These are phyloP conservation scores for Claviceps spartinae DNA, from an alignment of 2,329 filamentous ascomycete species.

Conservation along the genomic window DNA sequence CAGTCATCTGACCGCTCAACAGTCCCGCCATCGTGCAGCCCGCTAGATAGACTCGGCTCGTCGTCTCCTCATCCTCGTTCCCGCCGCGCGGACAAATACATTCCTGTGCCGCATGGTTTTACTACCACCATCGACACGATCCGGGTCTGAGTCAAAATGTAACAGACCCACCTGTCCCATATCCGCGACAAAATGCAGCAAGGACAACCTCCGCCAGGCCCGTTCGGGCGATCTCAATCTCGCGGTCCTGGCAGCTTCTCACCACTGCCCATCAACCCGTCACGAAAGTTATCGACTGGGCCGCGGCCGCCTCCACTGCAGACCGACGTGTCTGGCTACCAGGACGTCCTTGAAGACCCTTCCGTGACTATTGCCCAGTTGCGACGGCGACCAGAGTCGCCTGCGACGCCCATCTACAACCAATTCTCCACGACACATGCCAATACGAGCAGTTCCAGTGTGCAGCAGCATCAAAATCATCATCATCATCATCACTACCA, in stretches of 20 bases:
- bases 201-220: conserved; percentile 12
- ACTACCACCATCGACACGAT: not conserved
- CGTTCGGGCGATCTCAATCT: conserved; percentile 23
- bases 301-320: conserved; percentile 21
- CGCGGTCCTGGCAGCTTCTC: conserved; percentile 44
- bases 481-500: no score
- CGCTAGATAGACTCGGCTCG: not conserved
- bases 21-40: no score
- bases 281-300: conserved; percentile 13
- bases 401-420: conserved; percentile 33
- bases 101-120: not conserved
- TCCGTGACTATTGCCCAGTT: conserved; percentile 33
- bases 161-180: conserved; percentile 17
- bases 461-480: conserved; percentile 8
- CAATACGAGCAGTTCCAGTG: conserved; percentile 32
- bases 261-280: conserved; percentile 27
- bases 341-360: conserved; percentile 12
- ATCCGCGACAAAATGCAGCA: conserved; percentile 32
- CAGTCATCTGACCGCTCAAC: no score
- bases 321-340: conserved; percentile 18
- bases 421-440: conserved; percentile 30
- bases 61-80: not conserved
- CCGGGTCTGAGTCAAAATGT: conserved; percentile 27
- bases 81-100: not conserved
- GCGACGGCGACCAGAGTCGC: conserved; percentile 24